Conservation (phyloP, 1,284 basidiomycete genomes). For the Cerrena zonata region DNA sequence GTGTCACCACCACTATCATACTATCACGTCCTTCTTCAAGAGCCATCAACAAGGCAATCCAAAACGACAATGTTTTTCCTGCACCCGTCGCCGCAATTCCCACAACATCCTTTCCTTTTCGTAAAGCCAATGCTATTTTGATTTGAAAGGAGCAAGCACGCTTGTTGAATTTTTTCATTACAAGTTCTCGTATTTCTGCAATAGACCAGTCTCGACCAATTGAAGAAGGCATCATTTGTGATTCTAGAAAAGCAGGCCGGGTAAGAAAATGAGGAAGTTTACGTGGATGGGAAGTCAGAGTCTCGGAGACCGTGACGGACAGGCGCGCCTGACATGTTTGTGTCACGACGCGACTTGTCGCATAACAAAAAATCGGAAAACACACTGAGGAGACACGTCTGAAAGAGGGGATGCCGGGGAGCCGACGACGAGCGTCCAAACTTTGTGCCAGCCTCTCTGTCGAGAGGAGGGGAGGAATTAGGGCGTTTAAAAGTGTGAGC, state of each 20-base stretch:
- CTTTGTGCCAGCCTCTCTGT: not conserved
- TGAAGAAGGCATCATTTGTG: not conserved
- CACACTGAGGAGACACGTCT: not conserved
- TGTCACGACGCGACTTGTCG: not conserved
- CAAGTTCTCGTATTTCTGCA: not conserved
- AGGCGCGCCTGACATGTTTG: not conserved
- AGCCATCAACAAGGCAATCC: slow-evolving; percentile 25
- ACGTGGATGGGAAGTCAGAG: not conserved
- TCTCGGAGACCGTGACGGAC: not conserved
- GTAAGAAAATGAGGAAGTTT: not conserved
- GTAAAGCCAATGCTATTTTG: slow-evolving; percentile 8
- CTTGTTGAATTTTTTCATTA: not conserved
- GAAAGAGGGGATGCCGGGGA: not conserved
- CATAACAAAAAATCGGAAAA: not conserved
- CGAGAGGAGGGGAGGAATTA: not conserved
- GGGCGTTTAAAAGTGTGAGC: too few relatives aligned
- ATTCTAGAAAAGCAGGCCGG: too few relatives aligned
- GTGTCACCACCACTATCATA: slow-evolving; percentile 24
- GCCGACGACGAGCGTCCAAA: not conserved
- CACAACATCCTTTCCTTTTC: slow-evolving; percentile 17
- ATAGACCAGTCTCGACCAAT: too few relatives aligned
- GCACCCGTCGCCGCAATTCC: slow-evolving; percentile 22
- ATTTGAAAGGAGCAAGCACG: slow-evolving; percentile 9
- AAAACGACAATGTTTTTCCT: slow-evolving; percentile 29
- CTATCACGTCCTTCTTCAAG: slow-evolving; percentile 12